Evolutionary conservation across 257 asterid genomes (phyloP).

Genomic region (Vinca minor): DNA sequence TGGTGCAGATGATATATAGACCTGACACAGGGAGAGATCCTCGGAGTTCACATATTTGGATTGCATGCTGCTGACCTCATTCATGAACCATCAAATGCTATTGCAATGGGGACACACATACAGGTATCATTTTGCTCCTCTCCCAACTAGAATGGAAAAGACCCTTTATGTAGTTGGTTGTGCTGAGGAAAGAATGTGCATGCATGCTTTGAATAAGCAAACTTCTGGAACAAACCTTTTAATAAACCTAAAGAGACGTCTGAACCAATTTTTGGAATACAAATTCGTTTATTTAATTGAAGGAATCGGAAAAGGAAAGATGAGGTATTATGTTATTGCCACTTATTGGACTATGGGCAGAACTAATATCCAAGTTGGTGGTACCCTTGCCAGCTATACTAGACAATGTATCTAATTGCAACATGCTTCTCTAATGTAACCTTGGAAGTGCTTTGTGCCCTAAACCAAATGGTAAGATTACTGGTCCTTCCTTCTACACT

Average conservation of each 20-base stretch:
- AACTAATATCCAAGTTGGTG: neutral
- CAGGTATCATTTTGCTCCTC: conserved; percentile 44
- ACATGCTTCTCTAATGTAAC: no score
- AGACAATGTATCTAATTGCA: neutral
- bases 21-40: conserved; percentile 91
- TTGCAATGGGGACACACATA: conserved; percentile 75
- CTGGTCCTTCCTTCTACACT: conserved; percentile 11
- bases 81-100: conserved; percentile 89
- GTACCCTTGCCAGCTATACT: neutral
- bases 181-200: neutral
- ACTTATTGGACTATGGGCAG: neutral
- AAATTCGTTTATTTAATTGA: conserved; percentile 1
- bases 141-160: neutral
- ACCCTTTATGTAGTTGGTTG: neutral
- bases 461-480: neutral
- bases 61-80: conserved; percentile 95
- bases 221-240: neutral
- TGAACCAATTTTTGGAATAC: neutral
- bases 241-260: neutral
- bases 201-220: conserved; percentile 1
- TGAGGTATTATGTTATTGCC: no score
- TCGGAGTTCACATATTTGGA: conserved; percentile 90
- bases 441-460: conserved; percentile 8
- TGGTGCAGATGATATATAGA: conserved; percentile 76
- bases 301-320: neutral